phyloP scores from a whole-genome alignment of 2,329 filamentous ascomycete species.

The Ascomycota sp. region DNA sequence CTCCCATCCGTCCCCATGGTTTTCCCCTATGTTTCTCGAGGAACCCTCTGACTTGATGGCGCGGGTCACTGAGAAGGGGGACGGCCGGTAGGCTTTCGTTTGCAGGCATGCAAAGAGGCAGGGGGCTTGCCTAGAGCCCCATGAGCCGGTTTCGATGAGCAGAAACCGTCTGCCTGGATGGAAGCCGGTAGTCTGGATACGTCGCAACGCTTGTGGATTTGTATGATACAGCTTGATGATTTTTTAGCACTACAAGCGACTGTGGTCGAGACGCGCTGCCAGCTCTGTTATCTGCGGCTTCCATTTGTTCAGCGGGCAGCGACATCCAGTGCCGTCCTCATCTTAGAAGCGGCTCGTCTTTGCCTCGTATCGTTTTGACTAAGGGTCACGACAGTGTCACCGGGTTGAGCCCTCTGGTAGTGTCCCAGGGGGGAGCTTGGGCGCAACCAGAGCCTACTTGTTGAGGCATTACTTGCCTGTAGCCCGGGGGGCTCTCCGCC shows the following conservation, averaged over 20 bases:
- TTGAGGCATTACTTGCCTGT: slow-evolving; percentile 11
- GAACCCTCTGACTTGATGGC: not conserved
- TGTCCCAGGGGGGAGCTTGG: too few relatives aligned
- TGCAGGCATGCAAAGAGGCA: not conserved
- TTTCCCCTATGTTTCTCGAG: not conserved
- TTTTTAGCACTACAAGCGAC: not conserved
- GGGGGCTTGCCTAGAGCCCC: not conserved
- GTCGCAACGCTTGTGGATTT: slow-evolving; percentile 1
- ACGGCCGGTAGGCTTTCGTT: not conserved
- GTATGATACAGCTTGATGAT: slow-evolving; percentile 1
- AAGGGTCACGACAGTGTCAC: too few relatives aligned
- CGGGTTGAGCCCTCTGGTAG: too few relatives aligned
- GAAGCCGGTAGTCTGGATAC: not conserved
- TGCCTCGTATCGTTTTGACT: too few relatives aligned
- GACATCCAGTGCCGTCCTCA: too few relatives aligned
- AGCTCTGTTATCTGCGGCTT: too few relatives aligned
- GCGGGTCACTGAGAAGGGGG: not conserved
- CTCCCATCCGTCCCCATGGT: not conserved
- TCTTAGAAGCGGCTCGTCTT: too few relatives aligned
- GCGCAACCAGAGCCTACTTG: too few relatives aligned
- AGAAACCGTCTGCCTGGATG: not conserved
- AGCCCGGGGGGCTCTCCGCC: slow-evolving; percentile 33
- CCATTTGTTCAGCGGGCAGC: too few relatives aligned
- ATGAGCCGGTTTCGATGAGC: not conserved
- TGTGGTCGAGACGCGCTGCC: not conserved